These are phyloP conservation scores for Phytophthora lateralis DNA, from an alignment of 352 stramenopile species.

Conservation along the genomic window DNA sequence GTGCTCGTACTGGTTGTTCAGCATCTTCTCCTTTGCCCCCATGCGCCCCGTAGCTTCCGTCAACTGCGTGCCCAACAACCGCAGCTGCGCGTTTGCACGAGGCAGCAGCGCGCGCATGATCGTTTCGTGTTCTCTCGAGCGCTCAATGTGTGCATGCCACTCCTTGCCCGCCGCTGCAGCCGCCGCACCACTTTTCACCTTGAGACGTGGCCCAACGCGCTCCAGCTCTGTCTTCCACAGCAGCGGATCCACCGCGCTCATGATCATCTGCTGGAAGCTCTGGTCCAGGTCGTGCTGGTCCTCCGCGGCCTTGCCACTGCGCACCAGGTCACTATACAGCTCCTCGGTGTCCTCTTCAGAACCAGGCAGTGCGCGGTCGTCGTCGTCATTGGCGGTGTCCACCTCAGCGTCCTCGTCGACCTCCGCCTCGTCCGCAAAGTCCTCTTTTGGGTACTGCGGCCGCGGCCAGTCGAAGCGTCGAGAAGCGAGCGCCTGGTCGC, in stretches of 20 bases:
- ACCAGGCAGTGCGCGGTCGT: slow-evolving; percentile 45
- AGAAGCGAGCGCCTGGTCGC: slow-evolving; percentile 74
- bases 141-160: slow-evolving; percentile 83
- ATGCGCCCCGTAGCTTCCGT: slow-evolving; percentile 66
- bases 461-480: slow-evolving; percentile 70
- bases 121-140: slow-evolving; percentile 72
- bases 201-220: slow-evolving; percentile 76
- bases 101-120: slow-evolving; percentile 68
- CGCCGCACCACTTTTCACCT: slow-evolving; percentile 58
- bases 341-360: slow-evolving; percentile 59
- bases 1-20: slow-evolving; percentile 85
- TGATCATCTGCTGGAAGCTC: slow-evolving; percentile 87
- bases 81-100: slow-evolving; percentile 60
- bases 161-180: slow-evolving; percentile 60
- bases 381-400: slow-evolving; percentile 53
- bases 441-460: slow-evolving; percentile 79
- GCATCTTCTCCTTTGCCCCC: slow-evolving; percentile 72
- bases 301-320: slow-evolving; percentile 32
- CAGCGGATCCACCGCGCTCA: slow-evolving; percentile 78
- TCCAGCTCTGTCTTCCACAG: slow-evolving; percentile 88
- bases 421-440: slow-evolving; percentile 80
- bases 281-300: slow-evolving; percentile 62
- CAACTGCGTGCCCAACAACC: slow-evolving; percentile 62
- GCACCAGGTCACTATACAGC: slow-evolving; percentile 64
- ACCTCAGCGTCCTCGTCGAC: slow-evolving; percentile 74